Evolutionary conservation across 1,284 basidiomycete species (phyloP), one percentile per base, ranked within the genome.

Genomic region (Boletellus deceptivus): DNA sequence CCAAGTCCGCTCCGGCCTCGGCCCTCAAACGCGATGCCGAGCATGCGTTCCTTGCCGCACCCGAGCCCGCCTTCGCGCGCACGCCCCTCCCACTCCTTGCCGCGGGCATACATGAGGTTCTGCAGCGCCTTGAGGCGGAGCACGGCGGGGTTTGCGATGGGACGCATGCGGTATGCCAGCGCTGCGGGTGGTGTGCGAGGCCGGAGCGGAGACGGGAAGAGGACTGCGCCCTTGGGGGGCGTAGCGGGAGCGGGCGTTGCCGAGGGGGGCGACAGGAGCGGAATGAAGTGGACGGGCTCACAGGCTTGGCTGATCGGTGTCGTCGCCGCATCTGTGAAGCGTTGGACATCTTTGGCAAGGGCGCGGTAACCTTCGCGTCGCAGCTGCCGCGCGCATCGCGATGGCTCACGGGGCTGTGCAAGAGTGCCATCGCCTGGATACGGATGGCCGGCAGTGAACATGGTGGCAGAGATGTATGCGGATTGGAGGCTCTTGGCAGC

Each of bases 1-100:
- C 70, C 72, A 55, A 84, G 69, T 45, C 70, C 61, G 56, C 82
- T 84, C 51, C 73, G 66, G 11, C 81, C 78, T 17, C 80, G 69
- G 9, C 80, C 81, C 54, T 83, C 83, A 60, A 77, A 81, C 27
- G 80, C 82, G 51, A 83, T 62, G 22, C 77, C 76, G 24, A 78
- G 63, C 47, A 85, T 66, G 53, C 78, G 75, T 67, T 85, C 83
- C 64, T 74, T 72, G 46, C 80, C 81, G 48, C 75, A 76, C 3
- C 77, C 75, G 50, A 80, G 65, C 17, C 69, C 68, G 40, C 74
- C 74, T 40, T 79, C 74, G 35, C 72, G 64, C 29, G 68, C 71
- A 17, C 71, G 70, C 5, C 74, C 75, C 60, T 80, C 74, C 78
- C 76, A 77, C 54, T 63, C 61, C 50, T 71, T 64, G 31, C 73